Conservation (phyloP, 306 rosid species). For the Morella rubra region DNA sequence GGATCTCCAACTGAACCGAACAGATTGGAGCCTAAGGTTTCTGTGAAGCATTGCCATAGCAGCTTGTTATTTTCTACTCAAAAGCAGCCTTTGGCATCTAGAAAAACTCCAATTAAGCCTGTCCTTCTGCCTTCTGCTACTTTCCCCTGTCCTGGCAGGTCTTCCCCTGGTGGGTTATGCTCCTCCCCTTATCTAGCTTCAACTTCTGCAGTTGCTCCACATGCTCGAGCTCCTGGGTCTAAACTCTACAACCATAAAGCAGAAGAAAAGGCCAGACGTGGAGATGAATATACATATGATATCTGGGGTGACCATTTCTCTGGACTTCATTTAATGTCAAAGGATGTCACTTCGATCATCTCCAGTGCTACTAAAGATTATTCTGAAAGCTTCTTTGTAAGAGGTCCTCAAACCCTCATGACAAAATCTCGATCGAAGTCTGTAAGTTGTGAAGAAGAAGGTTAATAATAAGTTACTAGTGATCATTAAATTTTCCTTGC, state of each 20-base stretch:
- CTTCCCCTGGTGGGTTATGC: conserved; percentile 33
- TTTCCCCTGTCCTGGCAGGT: conserved; percentile 41
- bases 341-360: conserved; percentile 50
- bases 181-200: conserved; percentile 35
- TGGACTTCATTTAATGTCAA: conserved; percentile 61
- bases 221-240: conserved; percentile 80
- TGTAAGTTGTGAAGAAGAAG: conserved; percentile 43
- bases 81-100: conserved; percentile 39
- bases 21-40: conserved; percentile 28
- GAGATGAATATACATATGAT: conserved; percentile 78
- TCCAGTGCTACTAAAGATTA: conserved; percentile 46
- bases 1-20: conserved; percentile 35
- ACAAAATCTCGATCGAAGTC: conserved; percentile 40
- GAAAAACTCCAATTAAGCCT: conserved; percentile 37
- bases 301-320: conserved; percentile 94
- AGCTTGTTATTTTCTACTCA: conserved; percentile 32
- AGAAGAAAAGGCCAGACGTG: conserved; percentile 39
- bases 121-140: conserved; percentile 49
- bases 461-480: conserved; percentile 37
- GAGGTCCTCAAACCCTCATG: conserved; percentile 68
- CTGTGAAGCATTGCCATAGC: conserved; percentile 18
- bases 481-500: conserved; percentile 13
- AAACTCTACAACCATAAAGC: conserved; percentile 41
- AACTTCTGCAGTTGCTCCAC: conserved; percentile 43
- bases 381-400: conserved; percentile 87